Evolutionary conservation across 2,329 filamentous ascomycete genomes (phyloP), one percentile per base, ranked within the genome.

Genomic region (Stagonosporopsis rhizophila): DNA sequence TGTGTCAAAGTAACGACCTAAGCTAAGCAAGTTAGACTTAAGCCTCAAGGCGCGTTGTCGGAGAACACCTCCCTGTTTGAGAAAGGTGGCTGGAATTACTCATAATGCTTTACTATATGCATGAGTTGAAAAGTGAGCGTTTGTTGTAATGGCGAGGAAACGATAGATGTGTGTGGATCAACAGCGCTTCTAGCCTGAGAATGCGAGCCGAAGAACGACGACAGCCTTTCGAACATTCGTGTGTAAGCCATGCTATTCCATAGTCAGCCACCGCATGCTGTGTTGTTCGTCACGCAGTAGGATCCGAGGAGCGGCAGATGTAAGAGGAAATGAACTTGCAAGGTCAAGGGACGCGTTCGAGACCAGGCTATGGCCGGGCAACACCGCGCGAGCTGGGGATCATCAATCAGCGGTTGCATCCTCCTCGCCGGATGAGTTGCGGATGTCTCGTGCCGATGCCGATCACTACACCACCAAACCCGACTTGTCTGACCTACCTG

Each of bases 31-130:
- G 56, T 64, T 73, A 69, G 70, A 65, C 54, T 68, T 70, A 70
- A 73, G 70, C 70, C 73, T 73, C 69, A 70, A 69, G 68, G 66
- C 65, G 69, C 65, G 61, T 66, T 65, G 53, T 56, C 45, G 47
- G 25, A 61, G 65, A 64, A 46, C 64, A 72, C 70, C 71, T 74
- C 68, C 72, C 71, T 59, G 35, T 60, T 72, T 67, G 23, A 56
- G 67, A 62, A 39, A 64, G 64, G 52, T 39, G 40, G 49, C 59
- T 61, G 68, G 64, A 60, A 68, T 68, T 68, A 71, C 70, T 70
- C 61, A 67, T 68, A 52, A 44, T n/a, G 48, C 41, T 57, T 65
- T 65, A 60, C 63, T 58, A 64, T 59, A 64, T 52, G 15, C 48
- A 32, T 56, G 40, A 61, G 70, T 70, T 71, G 72, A 71, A 62